A percentile compares a stretch with the other conserved stretches of the same genome.
Conservation (phyloP, 306 rosid genomes). For the Sphenostylis stenocarpa region DNA sequence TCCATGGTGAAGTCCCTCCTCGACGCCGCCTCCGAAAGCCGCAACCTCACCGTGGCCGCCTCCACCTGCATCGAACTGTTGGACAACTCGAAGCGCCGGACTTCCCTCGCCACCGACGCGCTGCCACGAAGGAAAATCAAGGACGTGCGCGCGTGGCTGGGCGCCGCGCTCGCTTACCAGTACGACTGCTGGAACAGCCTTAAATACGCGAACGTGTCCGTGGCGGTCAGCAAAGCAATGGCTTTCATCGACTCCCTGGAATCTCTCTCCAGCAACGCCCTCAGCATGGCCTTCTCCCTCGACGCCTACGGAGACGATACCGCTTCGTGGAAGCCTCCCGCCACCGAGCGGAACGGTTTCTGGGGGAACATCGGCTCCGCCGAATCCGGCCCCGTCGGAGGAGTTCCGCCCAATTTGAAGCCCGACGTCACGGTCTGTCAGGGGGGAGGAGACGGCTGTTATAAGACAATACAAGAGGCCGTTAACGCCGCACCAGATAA, state of each 20-base stretch:
- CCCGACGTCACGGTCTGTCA: conserved; percentile 71
- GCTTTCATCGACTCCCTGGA: conserved; percentile 48
- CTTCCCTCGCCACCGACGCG: conserved; percentile 46
- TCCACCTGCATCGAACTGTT: conserved; percentile 59
- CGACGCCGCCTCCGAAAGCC: conserved; percentile 38
- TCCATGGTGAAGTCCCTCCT: conserved; percentile 55
- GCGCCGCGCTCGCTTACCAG: conserved; percentile 66
- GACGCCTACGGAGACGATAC: conserved; percentile 55
- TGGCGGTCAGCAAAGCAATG: conserved; percentile 57
- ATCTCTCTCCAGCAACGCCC: conserved; percentile 66
- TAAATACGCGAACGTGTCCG: conserved; percentile 81
- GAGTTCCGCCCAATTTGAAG: conserved; percentile 45
- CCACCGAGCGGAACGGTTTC: conserved; percentile 74
- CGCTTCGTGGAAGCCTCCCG: conserved; percentile 55
- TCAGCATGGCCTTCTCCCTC: conserved; percentile 59
- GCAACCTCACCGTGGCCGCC: conserved; percentile 67
- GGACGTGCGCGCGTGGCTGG: conserved; percentile 74
- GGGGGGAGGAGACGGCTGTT: conserved; percentile 38
- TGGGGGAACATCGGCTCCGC: conserved; percentile 49
- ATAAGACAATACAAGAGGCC: conserved; percentile 71
- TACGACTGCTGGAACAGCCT: conserved; percentile 82
- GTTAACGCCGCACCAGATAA: conserved; percentile 62
- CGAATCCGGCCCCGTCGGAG: neutral
- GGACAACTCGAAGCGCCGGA: conserved; percentile 51
- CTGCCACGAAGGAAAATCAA: conserved; percentile 43